A percentile compares a stretch with the other conserved stretches of the same genome.
phyloP scores from a whole-genome alignment of 2,329 filamentous ascomycete genomes.

The Parastagonospora avenae region DNA sequence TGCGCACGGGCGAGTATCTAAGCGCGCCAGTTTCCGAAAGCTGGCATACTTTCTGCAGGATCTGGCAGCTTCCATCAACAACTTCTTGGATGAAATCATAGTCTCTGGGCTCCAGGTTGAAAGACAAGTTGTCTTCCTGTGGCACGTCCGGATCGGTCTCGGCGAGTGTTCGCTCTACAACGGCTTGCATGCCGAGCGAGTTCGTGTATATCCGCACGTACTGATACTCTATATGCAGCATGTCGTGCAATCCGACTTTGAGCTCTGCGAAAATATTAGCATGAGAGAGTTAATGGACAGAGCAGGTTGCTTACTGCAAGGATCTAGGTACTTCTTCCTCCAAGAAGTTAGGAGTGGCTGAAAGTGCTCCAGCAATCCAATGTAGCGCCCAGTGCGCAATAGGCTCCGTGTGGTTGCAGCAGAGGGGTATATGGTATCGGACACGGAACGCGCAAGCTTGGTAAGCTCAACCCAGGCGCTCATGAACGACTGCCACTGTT shows the following conservation, averaged over 20 bases:
- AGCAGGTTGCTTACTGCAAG: conserved; percentile 35
- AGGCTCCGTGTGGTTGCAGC: conserved; percentile 47
- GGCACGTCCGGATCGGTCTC: conserved; percentile 44
- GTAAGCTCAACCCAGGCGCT: conserved; percentile 55
- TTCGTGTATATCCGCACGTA: conserved; percentile 53
- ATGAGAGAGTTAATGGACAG: background rate
- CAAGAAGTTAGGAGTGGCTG: conserved; percentile 49
- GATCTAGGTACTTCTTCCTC: conserved; percentile 48
- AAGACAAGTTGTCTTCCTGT: conserved; percentile 47
- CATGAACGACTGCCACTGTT: conserved; percentile 59
- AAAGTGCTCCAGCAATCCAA: conserved; percentile 55
- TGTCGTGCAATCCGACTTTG: conserved; percentile 50
- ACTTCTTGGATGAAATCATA: conserved; percentile 63
- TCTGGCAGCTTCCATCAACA: conserved; percentile 59
- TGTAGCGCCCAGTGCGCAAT: conserved; percentile 56
- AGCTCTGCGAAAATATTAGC: conserved; percentile 30
- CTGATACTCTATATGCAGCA: conserved; percentile 60
- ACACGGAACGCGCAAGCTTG: conserved; percentile 56
- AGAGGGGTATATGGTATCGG: conserved; percentile 59
- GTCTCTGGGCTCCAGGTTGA: conserved; percentile 56
- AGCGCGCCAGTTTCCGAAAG: conserved; percentile 54
- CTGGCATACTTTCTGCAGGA: conserved; percentile 56
- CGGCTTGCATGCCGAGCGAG: conserved; percentile 61
- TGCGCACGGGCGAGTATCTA: conserved; percentile 59
- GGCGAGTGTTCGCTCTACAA: conserved; percentile 59